phyloP scores from a whole-genome alignment of 257 asterid species.

The Anisodus acutangulus region DNA sequence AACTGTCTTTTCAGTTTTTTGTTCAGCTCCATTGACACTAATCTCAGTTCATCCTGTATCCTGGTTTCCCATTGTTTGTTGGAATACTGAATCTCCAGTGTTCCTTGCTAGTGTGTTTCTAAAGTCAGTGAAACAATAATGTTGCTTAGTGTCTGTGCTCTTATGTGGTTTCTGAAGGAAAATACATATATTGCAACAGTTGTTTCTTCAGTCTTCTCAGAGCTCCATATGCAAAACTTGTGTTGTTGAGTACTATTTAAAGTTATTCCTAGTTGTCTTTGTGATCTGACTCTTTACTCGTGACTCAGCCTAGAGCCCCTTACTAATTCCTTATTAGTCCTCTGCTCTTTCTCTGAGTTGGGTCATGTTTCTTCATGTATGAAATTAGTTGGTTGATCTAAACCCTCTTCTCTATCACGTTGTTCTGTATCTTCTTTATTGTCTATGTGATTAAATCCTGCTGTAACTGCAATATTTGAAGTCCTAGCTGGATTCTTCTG shows the following conservation, averaged over 20 bases:
- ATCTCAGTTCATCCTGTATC: conserved; percentile 13
- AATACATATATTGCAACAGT: background rate
- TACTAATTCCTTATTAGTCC: conserved; percentile 5
- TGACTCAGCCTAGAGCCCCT: background rate
- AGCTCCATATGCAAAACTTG: background rate
- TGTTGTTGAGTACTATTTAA: background rate
- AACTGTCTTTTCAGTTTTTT: background rate
- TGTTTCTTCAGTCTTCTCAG: conserved; percentile 10
- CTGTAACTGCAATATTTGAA: conserved; percentile 3
- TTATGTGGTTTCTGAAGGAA: background rate
- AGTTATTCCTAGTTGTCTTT: background rate
- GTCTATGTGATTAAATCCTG: background rate
- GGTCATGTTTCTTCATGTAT: background rate
- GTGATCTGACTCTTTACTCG: background rate
- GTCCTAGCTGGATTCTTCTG: conserved; percentile 29
- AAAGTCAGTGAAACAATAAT: background rate
- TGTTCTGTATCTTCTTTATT: conserved; percentile 17
- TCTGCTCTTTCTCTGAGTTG: conserved; percentile 1
- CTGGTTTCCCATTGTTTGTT: background rate
- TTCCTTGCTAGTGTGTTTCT: conserved; percentile 17
- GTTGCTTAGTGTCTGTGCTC: background rate
- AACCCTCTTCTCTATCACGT: background rate
- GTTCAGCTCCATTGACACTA: background rate
- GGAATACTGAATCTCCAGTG: background rate
- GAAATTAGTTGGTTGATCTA: conserved; percentile 23